Evolutionary conservation across 2,329 filamentous ascomycete species (phyloP), one percentile per base, ranked within the genome.

Genomic region (Blastomyces parvus): DNA sequence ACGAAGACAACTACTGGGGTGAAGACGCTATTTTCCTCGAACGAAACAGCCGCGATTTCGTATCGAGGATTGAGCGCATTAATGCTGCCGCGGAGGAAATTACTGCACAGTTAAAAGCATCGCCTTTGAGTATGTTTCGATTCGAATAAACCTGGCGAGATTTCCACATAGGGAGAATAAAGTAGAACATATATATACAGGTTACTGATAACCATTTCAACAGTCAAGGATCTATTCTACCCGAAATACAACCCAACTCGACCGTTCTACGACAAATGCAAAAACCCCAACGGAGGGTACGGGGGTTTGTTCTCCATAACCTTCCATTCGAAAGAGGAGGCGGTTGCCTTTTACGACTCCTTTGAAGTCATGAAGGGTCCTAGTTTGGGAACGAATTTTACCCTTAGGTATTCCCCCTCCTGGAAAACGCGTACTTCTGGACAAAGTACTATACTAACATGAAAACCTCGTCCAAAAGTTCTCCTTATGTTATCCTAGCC

Each of bases 11-110:
- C 62, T 91, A 94, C 74, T 99, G 94, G 91, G 86, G 88, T 22
- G 93, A 97, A 79, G 94, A 99, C 76, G 86, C 88, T 59, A 86
- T 99, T 48, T 96, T 97, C 77, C 87, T 99, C 79, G 94, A 99
- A 77, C 85, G 93, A 66, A 99, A 99, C 76, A 97, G 91, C 74
- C 88, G 94, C 19, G 91, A 97, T 77, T 97, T 97, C 74, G 83
- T 88, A 25, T 83, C 84, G 19, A 85, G 94, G 63, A 91, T 96
- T 65, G 87, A 89, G 66, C 85, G 91, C 62, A 90, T 96, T 71
- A 97, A 97, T 72, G 74, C 79, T 60, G 97, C 95, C 70, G 88
- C 93, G 6, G 91, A 96, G 76, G 84, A 86, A 62, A 88, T 97
- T 66, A 92, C 88, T 68, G 83, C 88, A 38, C 81, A 91, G 44